These are phyloP conservation scores for Apiospora koreana DNA, from an alignment of 2,329 filamentous ascomycete species.

Conservation along the genomic window DNA sequence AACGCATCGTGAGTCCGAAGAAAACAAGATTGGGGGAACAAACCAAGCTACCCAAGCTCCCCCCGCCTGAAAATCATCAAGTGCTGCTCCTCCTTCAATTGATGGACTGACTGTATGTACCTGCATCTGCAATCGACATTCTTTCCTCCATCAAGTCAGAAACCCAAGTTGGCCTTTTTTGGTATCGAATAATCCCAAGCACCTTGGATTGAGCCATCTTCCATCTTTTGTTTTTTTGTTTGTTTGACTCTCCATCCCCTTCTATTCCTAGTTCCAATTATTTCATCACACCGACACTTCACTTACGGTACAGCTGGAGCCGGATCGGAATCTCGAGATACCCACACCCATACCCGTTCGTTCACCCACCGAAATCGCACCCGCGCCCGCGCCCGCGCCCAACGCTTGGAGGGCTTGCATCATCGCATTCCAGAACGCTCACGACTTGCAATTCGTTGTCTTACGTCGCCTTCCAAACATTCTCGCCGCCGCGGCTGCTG, in stretches of 20 bases:
- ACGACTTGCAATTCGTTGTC: not conserved
- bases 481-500: not conserved
- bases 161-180: not conserved
- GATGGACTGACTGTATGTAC: no score
- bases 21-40: no score
- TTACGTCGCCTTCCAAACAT: not conserved
- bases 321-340: not conserved
- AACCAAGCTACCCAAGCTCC: no score
- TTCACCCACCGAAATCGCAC: not conserved
- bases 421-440: not conserved
- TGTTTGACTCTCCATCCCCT: not conserved
- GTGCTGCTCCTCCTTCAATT: no score
- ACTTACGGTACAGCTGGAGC: not conserved
- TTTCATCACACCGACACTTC: not conserved
- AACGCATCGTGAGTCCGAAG: no score
- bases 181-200: not conserved
- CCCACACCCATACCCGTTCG: not conserved
- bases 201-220: not conserved
- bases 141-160: not conserved
- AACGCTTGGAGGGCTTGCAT: not conserved
- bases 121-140: no score
- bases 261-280: not conserved
- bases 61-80: no score
- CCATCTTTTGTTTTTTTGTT: not conserved
- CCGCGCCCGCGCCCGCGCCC: not conserved